Percentiles rank a stretch among this genome's conserved stretches.
Conservation (phyloP, 1,284 basidiomycete genomes). For the Ustilago shanxiensis region DNA sequence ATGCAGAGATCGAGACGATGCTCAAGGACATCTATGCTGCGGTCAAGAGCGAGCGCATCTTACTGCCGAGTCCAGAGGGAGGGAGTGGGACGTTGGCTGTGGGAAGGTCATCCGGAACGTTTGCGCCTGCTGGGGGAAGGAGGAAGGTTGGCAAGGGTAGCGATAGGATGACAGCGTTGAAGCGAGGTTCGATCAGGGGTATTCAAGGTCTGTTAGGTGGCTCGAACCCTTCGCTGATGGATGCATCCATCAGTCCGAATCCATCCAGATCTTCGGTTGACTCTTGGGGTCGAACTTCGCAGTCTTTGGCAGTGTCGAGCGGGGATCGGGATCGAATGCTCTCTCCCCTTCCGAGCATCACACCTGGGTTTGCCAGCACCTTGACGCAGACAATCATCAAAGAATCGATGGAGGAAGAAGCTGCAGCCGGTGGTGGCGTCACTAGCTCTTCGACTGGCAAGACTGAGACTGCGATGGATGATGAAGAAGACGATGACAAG, state of each 20-base stretch:
- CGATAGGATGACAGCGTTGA: conserved; percentile 79
- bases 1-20: conserved; percentile 35
- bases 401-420: conserved; percentile 91
- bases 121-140: conserved; percentile 23
- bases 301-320: conserved; percentile 7
- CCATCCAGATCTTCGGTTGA: conserved; percentile 44
- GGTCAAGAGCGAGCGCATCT: conserved; percentile 89
- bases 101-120: conserved; percentile 25
- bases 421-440: not conserved
- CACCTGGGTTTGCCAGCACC: conserved; percentile 94
- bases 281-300: conserved; percentile 38
- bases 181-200: conserved; percentile 88
- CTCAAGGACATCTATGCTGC: conserved; percentile 90
- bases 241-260: conserved; percentile 34
- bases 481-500: conserved; percentile 79
- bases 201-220: conserved; percentile 80
- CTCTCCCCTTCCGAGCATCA: conserved; percentile 56
- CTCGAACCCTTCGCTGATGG: conserved; percentile 2
- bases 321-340: conserved; percentile 23
- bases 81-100: conserved; percentile 13
- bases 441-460: conserved; percentile 71
- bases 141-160: conserved; percentile 43
- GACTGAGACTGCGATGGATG: conserved; percentile 14
- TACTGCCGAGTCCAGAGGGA: conserved; percentile 76
- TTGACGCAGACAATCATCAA: conserved; percentile 95